Percentiles rank a stretch among this genome's conserved stretches.
phyloP scores from a whole-genome alignment of 2,329 filamentous ascomycete species.

The Arthrocladium fulminans region DNA sequence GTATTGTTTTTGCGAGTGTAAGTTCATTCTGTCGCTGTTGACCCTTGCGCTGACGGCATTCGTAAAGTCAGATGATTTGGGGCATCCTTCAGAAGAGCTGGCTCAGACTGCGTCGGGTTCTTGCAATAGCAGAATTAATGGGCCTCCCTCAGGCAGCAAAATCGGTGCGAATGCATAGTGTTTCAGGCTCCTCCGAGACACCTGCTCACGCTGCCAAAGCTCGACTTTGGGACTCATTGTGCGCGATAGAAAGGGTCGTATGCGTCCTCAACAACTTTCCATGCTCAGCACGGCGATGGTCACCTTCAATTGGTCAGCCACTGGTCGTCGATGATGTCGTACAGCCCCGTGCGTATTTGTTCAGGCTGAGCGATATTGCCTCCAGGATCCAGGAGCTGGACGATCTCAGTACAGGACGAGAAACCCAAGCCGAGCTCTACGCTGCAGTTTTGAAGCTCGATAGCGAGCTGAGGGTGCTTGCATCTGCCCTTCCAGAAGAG shows the following conservation, averaged over 20 bases:
- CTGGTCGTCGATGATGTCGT: slow-evolving; percentile 9
- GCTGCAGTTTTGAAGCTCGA: slow-evolving; percentile 12
- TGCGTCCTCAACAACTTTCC: slow-evolving; percentile 31
- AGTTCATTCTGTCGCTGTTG: slow-evolving; percentile 13
- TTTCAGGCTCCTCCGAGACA: slow-evolving; percentile 2
- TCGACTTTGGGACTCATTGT: slow-evolving; percentile 29
- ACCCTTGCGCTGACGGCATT: neutral
- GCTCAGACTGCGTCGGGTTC: slow-evolving; percentile 30
- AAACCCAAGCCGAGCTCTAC: slow-evolving; percentile 9
- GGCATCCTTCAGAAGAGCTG: slow-evolving; percentile 30
- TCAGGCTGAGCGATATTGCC: slow-evolving; percentile 12
- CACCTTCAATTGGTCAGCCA: slow-evolving; percentile 5
- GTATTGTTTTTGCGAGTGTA: slow-evolving; percentile 31
- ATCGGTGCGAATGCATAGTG: slow-evolving; percentile 3
- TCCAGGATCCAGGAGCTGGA: slow-evolving; percentile 10
- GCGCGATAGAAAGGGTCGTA: slow-evolving; percentile 26
- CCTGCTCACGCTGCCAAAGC: slow-evolving; percentile 19
- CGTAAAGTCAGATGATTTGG: slow-evolving; percentile 25
- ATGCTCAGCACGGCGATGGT: slow-evolving; percentile 25
- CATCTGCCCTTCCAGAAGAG: slow-evolving; percentile 6
- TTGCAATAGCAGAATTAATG: slow-evolving; percentile 32
- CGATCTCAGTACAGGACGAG: slow-evolving; percentile 2
- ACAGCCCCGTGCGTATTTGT: slow-evolving; percentile 6
- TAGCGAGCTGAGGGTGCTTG: slow-evolving; percentile 11
- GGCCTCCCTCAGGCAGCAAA: slow-evolving; percentile 26